Base-by-base conservation (phyloP, 2,329 filamentous ascomycete species). In the Kalaharituber pfeilii region DNA sequence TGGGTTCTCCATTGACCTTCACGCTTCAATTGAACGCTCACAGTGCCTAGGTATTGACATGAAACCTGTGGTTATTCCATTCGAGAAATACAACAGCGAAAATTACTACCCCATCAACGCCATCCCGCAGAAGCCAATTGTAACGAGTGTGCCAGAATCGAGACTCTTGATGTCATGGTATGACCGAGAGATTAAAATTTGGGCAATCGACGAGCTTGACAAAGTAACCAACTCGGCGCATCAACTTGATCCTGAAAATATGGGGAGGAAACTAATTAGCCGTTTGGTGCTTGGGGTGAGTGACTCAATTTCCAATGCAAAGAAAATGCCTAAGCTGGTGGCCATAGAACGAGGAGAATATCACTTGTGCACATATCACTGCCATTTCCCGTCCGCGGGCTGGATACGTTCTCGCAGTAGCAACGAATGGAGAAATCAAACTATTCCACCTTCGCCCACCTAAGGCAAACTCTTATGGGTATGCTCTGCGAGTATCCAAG, bases 151-250 rank as follows among this genome's bases (percentile, higher is more conserved):
- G 2, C 73, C 81, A 1, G 76, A 76, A 42, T 80, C 81, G 44
- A 78, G 91, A 50, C 71, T 95, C 22, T 71, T 98, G 25, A 78
- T 91, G 64, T 86, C 85, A 67, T 96, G 87, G 84, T 96, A 88
- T 86, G 85, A 89, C 60, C 77, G 83, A 54, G 84, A 93, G 66
- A 74, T 96, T 50, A 81, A 83, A 62, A 77, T 98, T 57, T 98
- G 88, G 87, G 77, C 73, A 39, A 69, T 84, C 22, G 66, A 67
- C 27, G 70, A 75, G 39, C 67, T 79, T 24, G 66, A 73, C 45
- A 67, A 71, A 44, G 62, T 63, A 20, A 69, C 69, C 39, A 69
- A 68, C 8, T 69, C 70, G 15, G 66, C 56, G n/a, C 50, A 57
- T 5, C 53, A 58, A 28, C 56, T 55, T n/a, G 57, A 56, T 60